Percentiles rank a stretch among this genome's conserved stretches.
These are phyloP conservation scores for Ceratocystis colombiana DNA, from an alignment of 2,329 filamentous ascomycete species.

Conservation along the genomic window DNA sequence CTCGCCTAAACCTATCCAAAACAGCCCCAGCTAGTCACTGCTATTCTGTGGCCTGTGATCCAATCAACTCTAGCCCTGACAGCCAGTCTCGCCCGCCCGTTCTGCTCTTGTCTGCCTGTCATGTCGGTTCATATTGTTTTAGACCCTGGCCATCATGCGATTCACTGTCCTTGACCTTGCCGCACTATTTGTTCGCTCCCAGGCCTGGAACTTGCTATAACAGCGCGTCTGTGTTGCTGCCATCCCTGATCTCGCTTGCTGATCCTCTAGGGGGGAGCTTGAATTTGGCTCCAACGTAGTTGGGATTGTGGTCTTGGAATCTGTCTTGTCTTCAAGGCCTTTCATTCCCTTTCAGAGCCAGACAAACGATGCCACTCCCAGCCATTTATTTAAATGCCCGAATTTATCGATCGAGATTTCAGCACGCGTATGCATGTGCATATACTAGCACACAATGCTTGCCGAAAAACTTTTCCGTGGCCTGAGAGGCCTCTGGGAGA, in stretches of 20 bases:
- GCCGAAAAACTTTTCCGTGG: constrained; percentile 2
- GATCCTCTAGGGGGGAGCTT: constrained; percentile 6
- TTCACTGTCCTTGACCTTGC: not conserved
- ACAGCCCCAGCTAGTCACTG: not conserved
- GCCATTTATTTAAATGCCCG: not conserved
- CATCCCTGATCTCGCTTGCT: constrained; percentile 10
- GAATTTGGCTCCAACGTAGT: not conserved
- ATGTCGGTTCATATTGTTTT: not conserved
- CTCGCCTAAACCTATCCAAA: constrained; percentile 1
- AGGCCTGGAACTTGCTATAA: not conserved
- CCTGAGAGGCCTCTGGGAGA: not conserved
- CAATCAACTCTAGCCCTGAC: no score
- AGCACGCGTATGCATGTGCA: constrained; percentile 2
- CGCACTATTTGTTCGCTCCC: not conserved
- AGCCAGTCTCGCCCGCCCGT: no score
- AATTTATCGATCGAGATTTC: not conserved
- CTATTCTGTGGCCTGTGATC: not conserved
- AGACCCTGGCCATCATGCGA: not conserved
- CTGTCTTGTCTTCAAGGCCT: no score
- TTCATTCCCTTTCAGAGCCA: no score
- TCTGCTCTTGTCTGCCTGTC: no score
- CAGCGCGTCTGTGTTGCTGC: constrained; percentile 9
- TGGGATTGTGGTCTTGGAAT: no score
- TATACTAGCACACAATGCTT: constrained; percentile 2
- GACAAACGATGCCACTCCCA: no score